Evolutionary conservation across 495 filamentous ascomycete species (phyloP).

Genomic region (Paragyromitra xinjiangensis): DNA sequence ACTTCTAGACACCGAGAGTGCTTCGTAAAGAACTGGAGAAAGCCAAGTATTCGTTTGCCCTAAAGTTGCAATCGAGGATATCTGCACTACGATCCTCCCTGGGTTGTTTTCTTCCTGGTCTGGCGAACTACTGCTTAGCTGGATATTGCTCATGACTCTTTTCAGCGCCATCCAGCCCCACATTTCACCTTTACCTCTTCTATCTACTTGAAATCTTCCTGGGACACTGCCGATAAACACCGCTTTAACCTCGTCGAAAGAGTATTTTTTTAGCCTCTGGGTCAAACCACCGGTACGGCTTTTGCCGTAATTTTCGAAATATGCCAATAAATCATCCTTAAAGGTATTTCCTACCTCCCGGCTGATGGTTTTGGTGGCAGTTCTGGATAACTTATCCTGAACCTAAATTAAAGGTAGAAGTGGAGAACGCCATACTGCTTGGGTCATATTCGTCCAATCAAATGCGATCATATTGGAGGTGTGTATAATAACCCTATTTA

Average conservation of each 20-base stretch:
- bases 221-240: conserved; percentile 81
- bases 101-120: background rate
- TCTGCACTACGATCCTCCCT: conserved; percentile 72
- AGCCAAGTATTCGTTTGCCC: conserved; percentile 81
- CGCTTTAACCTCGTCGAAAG: conserved; percentile 75
- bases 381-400: conserved; percentile 14
- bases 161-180: conserved; percentile 81
- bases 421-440: conserved; percentile 84
- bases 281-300: conserved; percentile 65
- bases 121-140: conserved; percentile 54
- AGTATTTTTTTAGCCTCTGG: conserved; percentile 68
- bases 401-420: conserved; percentile 65
- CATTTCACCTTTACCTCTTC: conserved; percentile 60
- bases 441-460: conserved; percentile 89
- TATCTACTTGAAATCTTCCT: conserved; percentile 59
- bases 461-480: conserved; percentile 87
- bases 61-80: conserved; percentile 85
- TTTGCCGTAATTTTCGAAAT: conserved; percentile 73
- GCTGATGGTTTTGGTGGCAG: conserved; percentile 48
- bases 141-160: conserved; percentile 67
- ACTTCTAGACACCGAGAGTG: conserved; percentile 60
- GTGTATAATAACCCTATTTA: conserved; percentile 73
- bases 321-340: conserved; percentile 77
- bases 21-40: conserved; percentile 68
- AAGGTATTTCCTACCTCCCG: conserved; percentile 73